Percentiles rank a stretch among this genome's conserved stretches.
These are phyloP conservation scores for Apiospora arundinis DNA, from an alignment of 2,329 filamentous ascomycete species.

Conservation along the genomic window DNA sequence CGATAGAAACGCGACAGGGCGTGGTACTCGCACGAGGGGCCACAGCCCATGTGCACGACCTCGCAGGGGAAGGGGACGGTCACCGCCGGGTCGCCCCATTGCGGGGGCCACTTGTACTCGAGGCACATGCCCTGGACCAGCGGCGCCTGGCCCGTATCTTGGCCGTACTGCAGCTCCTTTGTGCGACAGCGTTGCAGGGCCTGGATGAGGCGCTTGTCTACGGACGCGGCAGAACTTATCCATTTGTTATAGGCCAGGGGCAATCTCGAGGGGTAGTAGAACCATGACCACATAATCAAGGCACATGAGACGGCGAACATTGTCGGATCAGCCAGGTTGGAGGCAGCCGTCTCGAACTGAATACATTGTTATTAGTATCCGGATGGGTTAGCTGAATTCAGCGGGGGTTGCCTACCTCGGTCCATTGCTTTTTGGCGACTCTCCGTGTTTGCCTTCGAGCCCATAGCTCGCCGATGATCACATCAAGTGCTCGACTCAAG, in stretches of 20 bases:
- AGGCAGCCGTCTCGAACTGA: slow-evolving; percentile 48
- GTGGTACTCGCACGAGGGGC: slow-evolving; percentile 77
- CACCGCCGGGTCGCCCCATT: slow-evolving; percentile 74
- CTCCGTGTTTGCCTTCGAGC: slow-evolving; percentile 53
- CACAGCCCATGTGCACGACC: slow-evolving; percentile 81
- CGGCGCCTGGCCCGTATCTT: slow-evolving; percentile 72
- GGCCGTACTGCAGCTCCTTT: slow-evolving; percentile 72
- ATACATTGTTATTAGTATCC: slow-evolving; percentile 32
- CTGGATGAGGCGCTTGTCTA: slow-evolving; percentile 76
- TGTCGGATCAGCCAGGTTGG: slow-evolving; percentile 64
- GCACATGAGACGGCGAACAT: slow-evolving; percentile 76
- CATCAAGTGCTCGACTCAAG: slow-evolving; percentile 73
- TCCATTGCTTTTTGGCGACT: slow-evolving; percentile 52
- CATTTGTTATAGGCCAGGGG: slow-evolving; percentile 79
- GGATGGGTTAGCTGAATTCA: neutral
- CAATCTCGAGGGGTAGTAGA: slow-evolving; percentile 75
- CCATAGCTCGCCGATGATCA: slow-evolving; percentile 72
- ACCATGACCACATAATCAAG: slow-evolving; percentile 89
- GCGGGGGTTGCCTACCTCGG: slow-evolving; percentile 44
- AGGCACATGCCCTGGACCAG: slow-evolving; percentile 75
- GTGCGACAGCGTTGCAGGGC: slow-evolving; percentile 71
- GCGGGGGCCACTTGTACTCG: slow-evolving; percentile 71
- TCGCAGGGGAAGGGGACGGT: slow-evolving; percentile 80
- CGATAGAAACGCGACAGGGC: slow-evolving; percentile 70
- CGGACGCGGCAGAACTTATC: slow-evolving; percentile 78